phyloP scores from a whole-genome alignment of 2,329 filamentous ascomycete species.

The Pseudocercospora ulei region DNA sequence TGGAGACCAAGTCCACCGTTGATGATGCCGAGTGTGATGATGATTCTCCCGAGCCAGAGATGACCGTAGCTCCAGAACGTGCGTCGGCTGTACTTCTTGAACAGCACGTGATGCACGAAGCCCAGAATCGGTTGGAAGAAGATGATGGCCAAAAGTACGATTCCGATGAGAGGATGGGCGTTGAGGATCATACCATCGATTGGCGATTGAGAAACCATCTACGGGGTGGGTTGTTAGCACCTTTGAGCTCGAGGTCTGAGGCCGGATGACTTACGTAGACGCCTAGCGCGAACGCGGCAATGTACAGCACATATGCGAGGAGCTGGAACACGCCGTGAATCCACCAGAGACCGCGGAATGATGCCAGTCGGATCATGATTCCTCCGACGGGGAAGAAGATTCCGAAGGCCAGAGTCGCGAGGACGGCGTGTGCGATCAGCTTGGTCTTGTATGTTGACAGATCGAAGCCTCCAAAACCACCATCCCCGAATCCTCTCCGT shows the following conservation, averaged over 20 bases:
- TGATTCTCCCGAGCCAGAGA: constrained; percentile 47
- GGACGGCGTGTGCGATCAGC: constrained; percentile 40
- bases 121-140: constrained; percentile 50
- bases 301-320: constrained; percentile 42
- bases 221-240: background rate
- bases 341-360: constrained; percentile 40
- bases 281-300: constrained; percentile 46
- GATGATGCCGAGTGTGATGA: constrained; percentile 47
- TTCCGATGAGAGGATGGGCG: constrained; percentile 48
- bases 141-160: constrained; percentile 44
- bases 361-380: constrained; percentile 41
- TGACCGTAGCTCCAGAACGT: constrained; percentile 44
- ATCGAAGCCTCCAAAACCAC: constrained; percentile 15
- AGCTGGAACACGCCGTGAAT: constrained; percentile 44
- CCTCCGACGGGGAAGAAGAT: constrained; percentile 42
- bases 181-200: constrained; percentile 28
- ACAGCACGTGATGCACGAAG: constrained; percentile 45
- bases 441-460: constrained; percentile 28
- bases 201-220: constrained; percentile 35
- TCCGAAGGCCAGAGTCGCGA: constrained; percentile 41
- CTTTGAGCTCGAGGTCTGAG: background rate
- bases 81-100: constrained; percentile 42
- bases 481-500: constrained; percentile 11
- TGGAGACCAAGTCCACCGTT: constrained; percentile 49
- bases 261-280: constrained; percentile 33